phyloP scores from a whole-genome alignment of 345 rosid species.

The Rhodamnia argentea region DNA sequence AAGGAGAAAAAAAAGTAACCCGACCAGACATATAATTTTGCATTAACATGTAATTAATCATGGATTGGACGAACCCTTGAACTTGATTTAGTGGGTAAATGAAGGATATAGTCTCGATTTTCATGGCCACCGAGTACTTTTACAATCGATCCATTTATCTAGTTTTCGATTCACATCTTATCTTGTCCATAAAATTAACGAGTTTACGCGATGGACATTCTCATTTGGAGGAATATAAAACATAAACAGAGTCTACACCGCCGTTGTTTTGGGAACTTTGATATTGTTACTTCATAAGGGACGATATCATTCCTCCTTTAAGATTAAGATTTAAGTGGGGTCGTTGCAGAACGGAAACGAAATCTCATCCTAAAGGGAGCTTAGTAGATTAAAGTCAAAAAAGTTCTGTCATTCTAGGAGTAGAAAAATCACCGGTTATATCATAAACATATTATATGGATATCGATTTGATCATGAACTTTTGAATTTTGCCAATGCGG shows the following conservation, averaged over 20 bases:
- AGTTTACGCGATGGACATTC: background rate
- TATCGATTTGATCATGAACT: too few relatives aligned
- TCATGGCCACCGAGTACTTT: background rate
- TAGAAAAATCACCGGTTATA: too few relatives aligned
- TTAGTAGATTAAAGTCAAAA: background rate
- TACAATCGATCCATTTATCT: background rate
- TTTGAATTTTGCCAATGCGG: too few relatives aligned
- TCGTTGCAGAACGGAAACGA: background rate
- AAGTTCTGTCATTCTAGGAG: background rate
- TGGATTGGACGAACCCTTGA: background rate
- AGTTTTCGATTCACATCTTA: background rate
- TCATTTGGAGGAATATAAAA: background rate
- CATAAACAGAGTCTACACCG: background rate
- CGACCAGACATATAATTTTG: background rate
- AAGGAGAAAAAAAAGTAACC: background rate
- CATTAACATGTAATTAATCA: background rate
- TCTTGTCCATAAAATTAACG: background rate
- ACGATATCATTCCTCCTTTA: background rate
- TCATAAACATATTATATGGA: too few relatives aligned
- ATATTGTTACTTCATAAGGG: background rate
- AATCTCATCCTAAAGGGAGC: background rate
- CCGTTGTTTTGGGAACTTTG: background rate
- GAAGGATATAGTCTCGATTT: background rate
- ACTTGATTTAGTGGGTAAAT: background rate
- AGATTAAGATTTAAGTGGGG: background rate